These are phyloP conservation scores for Deinandra increscens DNA, from an alignment of 129 eudicot species.

Conservation along the genomic window DNA sequence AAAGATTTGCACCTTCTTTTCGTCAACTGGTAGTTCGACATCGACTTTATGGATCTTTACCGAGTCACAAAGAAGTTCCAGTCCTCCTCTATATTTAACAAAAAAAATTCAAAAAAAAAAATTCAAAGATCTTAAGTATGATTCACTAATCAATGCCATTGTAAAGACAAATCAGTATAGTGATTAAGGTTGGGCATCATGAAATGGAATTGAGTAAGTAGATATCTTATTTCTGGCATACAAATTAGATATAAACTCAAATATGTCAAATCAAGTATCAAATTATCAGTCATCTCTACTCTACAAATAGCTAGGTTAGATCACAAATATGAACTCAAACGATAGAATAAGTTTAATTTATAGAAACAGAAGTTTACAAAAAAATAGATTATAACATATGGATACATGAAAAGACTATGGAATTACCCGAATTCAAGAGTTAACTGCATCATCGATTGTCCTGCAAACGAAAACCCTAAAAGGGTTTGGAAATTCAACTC, in stretches of 20 bases:
- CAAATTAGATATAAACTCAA: background rate
- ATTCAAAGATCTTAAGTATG: conserved; percentile 10
- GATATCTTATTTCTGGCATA: background rate
- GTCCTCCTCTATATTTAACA: conserved; percentile 63
- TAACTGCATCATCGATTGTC: conserved; percentile 47
- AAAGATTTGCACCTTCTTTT: conserved; percentile 48
- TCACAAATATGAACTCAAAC: too few species aligned
- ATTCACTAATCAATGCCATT: background rate
- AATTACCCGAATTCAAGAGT: conserved; percentile 91
- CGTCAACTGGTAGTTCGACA: conserved; percentile 59
- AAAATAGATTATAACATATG: background rate
- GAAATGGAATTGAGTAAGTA: background rate
- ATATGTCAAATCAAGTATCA: background rate
- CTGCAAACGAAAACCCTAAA: conserved; percentile 28
- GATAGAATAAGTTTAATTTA: background rate
- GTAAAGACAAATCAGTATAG: background rate
- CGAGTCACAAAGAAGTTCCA: conserved; percentile 88
- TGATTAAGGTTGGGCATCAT: background rate
- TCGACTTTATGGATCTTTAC: conserved; percentile 72
- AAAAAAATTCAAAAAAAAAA: background rate
- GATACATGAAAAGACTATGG: background rate
- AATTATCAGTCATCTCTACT: too few species aligned
- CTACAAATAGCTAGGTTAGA: too few species aligned
- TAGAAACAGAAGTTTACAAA: background rate
- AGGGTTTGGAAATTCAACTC: conserved; percentile 6